These are phyloP conservation scores for Buddleja alternifolia DNA, from an alignment of 257 asterid genomes.

Conservation along the genomic window DNA sequence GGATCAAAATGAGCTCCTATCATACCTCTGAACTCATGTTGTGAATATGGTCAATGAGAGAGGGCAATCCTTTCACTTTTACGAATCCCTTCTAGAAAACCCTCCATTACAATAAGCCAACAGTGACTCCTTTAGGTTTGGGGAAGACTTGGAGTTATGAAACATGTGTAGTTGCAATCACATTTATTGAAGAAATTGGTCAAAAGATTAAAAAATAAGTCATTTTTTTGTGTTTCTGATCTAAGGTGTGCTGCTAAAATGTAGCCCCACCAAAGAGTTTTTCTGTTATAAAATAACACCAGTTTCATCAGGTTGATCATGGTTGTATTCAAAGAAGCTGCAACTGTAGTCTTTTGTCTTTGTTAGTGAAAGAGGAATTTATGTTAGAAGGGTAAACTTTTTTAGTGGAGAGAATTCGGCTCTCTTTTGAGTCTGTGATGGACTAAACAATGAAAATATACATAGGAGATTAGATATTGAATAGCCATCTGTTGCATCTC, in stretches of 20 bases:
- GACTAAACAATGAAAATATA: background rate
- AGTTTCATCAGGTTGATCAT: background rate
- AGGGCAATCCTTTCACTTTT: background rate
- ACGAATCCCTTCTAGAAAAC: background rate
- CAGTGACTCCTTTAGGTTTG: background rate
- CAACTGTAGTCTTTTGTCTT: background rate
- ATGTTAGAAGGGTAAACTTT: background rate
- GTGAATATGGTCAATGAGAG: background rate
- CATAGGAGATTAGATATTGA: background rate
- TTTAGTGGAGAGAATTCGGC: background rate
- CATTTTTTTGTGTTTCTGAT: background rate
- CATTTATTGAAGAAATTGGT: background rate
- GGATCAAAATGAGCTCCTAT: background rate
- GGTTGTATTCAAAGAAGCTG: background rate
- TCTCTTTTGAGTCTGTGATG: constrained; percentile 1
- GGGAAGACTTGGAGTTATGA: background rate
- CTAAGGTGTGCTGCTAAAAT: background rate
- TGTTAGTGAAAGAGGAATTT: background rate
- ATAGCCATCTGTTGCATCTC: background rate
- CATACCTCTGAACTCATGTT: background rate
- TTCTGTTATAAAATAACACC: background rate
- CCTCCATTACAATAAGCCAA: background rate
- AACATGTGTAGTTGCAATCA: background rate
- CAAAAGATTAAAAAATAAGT: background rate
- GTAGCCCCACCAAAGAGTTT: background rate